These are phyloP conservation scores for Wickerhamomyces chambardii DNA, from an alignment of 805 yeast genomes.

Conservation along the genomic window DNA sequence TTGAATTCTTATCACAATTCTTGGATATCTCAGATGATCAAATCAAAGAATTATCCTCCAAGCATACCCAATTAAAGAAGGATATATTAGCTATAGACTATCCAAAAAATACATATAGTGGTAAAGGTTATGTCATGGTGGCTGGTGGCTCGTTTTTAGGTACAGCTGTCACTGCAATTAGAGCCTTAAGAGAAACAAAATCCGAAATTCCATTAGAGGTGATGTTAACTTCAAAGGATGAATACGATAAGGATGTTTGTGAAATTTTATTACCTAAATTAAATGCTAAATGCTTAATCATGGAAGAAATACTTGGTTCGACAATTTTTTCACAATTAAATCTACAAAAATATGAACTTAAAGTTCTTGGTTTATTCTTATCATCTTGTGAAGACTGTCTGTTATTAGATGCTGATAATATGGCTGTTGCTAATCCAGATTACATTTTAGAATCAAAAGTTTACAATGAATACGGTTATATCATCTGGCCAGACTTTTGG, in stretches of 20 bases:
- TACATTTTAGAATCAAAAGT: conserved; percentile 35
- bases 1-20: conserved; percentile 12
- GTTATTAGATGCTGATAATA: conserved; percentile 37
- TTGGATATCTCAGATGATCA: conserved; percentile 11
- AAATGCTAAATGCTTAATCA: conserved; percentile 32
- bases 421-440: conserved; percentile 37
- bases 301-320: conserved; percentile 26
- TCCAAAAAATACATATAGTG: conserved; percentile 14
- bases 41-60: conserved; percentile 9
- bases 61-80: conserved; percentile 11
- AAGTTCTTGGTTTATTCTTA: conserved; percentile 31
- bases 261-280: conserved; percentile 27
- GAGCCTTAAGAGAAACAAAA: conserved; percentile 31
- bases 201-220: conserved; percentile 34
- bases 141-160: conserved; percentile 37
- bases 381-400: conserved; percentile 37
- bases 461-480: conserved; percentile 33
- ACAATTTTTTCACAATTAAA: conserved; percentile 10
- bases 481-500: conserved; percentile 71
- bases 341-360: conserved; percentile 17
- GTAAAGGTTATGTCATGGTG: conserved; percentile 25
- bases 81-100: conserved; percentile 10
- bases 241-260: conserved; percentile 36
- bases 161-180: conserved; percentile 27
- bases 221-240: conserved; percentile 28